A percentile compares a stretch with the other conserved stretches of the same genome.
phyloP scores from a whole-genome alignment of 2,329 filamentous ascomycete species.

The Rhynchosporium graminicola region DNA sequence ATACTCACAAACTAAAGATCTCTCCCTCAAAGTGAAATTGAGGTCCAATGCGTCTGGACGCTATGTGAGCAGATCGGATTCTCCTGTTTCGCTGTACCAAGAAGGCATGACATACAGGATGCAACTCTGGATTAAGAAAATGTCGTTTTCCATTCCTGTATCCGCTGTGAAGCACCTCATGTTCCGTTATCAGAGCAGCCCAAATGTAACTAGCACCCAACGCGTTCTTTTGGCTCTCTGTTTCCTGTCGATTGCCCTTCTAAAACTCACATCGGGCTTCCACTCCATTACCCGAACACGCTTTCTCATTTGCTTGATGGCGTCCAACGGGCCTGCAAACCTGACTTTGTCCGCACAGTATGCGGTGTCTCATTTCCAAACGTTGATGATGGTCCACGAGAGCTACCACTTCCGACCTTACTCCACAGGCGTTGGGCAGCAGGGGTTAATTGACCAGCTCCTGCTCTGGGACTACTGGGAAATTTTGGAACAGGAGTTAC shows the following conservation, averaged over 20 bases:
- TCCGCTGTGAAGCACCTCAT: no score
- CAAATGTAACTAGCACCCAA: no score
- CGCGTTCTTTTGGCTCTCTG: background rate
- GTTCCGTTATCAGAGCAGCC: no score
- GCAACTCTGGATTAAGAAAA: no score
- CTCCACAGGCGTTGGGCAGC: conserved; percentile 71
- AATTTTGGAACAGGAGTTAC: conserved; percentile 68
- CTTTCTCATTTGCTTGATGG: conserved; percentile 27
- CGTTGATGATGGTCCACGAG: conserved; percentile 33
- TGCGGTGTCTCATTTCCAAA: conserved; percentile 37
- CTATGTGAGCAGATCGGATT: no score
- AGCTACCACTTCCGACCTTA: conserved; percentile 53
- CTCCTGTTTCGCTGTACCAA: no score
- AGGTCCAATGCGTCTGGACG: no score
- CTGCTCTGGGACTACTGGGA: conserved; percentile 62
- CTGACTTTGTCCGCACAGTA: conserved; percentile 35
- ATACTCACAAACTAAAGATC: no score
- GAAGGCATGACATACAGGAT: no score
- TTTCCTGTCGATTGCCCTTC: background rate
- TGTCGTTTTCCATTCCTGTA: no score
- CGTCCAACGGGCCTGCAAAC: conserved; percentile 36
- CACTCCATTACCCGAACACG: no score
- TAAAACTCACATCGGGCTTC: background rate
- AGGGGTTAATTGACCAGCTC: conserved; percentile 63
- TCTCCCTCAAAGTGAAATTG: no score